Conservation (phyloP, 73 alveolate species). For the Blepharisma stoltei region DNA sequence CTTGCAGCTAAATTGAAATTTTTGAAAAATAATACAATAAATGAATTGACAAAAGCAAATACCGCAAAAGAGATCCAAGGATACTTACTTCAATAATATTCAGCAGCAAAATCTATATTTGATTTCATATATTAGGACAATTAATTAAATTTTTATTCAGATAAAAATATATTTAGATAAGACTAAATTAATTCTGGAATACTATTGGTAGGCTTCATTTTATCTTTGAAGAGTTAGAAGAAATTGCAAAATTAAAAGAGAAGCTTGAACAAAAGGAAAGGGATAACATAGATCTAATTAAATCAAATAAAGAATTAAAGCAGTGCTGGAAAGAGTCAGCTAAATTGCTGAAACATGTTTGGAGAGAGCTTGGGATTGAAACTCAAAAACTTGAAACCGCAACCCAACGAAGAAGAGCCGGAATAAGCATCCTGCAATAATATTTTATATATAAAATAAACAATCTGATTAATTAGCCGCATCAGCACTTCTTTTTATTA, state of each 20-base stretch:
- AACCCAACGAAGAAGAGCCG: not conserved
- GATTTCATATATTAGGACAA: too few species aligned
- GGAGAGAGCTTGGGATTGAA: conserved; percentile 25
- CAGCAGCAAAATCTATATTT: too few species aligned
- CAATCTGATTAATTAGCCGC: too few species aligned
- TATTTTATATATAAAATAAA: too few species aligned
- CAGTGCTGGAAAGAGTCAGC: conserved; percentile 49
- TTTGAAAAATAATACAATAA: not conserved
- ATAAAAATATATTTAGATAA: too few species aligned
- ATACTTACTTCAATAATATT: too few species aligned
- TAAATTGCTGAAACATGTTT: conserved; percentile 15
- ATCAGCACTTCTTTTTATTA: too few species aligned
- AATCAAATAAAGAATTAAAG: conserved; percentile 46
- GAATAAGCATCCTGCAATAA: too few species aligned
- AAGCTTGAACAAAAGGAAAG: conserved; percentile 53
- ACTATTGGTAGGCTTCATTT: too few species aligned
- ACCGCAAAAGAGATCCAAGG: not conserved
- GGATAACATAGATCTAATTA: conserved; percentile 41
- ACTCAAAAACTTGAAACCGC: conserved; percentile 14
- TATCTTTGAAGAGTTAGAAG: too few species aligned
- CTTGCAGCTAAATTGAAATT: not conserved
- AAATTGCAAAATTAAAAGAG: conserved; percentile 46
- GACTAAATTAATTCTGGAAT: too few species aligned
- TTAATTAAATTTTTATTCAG: too few species aligned
- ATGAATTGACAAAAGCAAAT: conserved; percentile 3